Evolutionary conservation across 345 rosid species (phyloP).

Genomic region (Excoecaria cochinchinensis): DNA sequence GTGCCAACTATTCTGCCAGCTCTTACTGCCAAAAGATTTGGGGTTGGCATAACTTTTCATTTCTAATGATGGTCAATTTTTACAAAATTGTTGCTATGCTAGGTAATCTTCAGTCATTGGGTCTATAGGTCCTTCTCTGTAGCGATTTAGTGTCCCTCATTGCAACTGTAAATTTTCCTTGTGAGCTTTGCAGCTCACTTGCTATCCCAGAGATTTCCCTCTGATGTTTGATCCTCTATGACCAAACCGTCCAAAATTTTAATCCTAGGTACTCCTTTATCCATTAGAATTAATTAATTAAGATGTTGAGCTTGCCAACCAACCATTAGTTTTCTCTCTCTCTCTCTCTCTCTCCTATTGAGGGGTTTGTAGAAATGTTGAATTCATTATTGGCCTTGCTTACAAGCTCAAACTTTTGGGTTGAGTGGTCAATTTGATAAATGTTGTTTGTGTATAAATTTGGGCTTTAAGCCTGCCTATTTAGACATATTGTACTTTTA

Average conservation of each 20-base stretch:
- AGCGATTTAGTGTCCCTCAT: background rate
- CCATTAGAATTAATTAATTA: background rate
- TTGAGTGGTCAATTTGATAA: background rate
- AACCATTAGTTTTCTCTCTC: too few relatives aligned
- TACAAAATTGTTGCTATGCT: background rate
- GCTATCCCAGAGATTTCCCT: too few relatives aligned
- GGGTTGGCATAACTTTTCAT: background rate
- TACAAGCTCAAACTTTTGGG: background rate
- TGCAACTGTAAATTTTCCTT: background rate
- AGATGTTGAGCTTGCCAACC: background rate
- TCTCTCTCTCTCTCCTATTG: too few relatives aligned
- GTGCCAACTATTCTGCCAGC: background rate
- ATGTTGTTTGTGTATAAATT: background rate
- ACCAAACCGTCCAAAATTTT: background rate
- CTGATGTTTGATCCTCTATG: background rate
- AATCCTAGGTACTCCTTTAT: background rate
- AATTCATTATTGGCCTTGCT: background rate
- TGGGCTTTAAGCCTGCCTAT: background rate
- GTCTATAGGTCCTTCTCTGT: background rate
- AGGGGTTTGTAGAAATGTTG: too few relatives aligned
- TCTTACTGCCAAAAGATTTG: background rate
- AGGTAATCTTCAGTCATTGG: background rate
- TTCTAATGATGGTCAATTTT: background rate
- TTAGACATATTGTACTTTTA: background rate
- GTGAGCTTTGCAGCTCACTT: too few relatives aligned